These are phyloP conservation scores for Erodium trifolium DNA, from an alignment of 441 rosid species.

Conservation along the genomic window DNA sequence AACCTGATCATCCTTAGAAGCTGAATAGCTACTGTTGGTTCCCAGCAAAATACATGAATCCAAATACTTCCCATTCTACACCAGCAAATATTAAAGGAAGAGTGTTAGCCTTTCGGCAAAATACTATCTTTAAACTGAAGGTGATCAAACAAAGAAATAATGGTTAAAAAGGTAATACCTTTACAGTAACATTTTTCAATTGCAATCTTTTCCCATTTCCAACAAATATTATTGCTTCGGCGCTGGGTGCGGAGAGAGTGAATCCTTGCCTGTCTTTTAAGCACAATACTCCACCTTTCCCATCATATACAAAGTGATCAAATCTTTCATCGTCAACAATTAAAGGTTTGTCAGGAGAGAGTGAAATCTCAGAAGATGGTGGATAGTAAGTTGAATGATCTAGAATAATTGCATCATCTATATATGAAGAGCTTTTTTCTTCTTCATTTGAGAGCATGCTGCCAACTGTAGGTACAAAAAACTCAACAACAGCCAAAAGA, in stretches of 20 bases:
- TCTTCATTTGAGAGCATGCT: slow-evolving; percentile 62
- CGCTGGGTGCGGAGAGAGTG: slow-evolving; percentile 56
- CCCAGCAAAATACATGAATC: slow-evolving; percentile 88
- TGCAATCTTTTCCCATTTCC: slow-evolving; percentile 73
- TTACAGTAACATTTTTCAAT: slow-evolving; percentile 75
- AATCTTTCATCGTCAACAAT: slow-evolving; percentile 75
- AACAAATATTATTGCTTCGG: slow-evolving; percentile 66
- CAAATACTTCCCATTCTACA: slow-evolving; percentile 74
- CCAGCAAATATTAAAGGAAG: slow-evolving; percentile 12
- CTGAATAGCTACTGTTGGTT: slow-evolving; percentile 72
- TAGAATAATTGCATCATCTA: slow-evolving; percentile 53
- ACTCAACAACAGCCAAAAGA: slow-evolving; percentile 83
- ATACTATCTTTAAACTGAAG: slow-evolving; percentile 8
- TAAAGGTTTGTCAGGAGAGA: slow-evolving; percentile 78
- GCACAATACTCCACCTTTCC: slow-evolving; percentile 68
- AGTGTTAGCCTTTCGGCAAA: not conserved
- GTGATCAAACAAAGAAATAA: slow-evolving; percentile 13
- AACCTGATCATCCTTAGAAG: slow-evolving; percentile 60
- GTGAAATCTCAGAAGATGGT: slow-evolving; percentile 50
- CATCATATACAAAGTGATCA: slow-evolving; percentile 77
- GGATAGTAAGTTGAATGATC: slow-evolving; percentile 59
- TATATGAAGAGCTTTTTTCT: slow-evolving; percentile 39
- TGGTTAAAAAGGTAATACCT: slow-evolving; percentile 36
- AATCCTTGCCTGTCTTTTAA: slow-evolving; percentile 64
- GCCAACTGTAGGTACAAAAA: slow-evolving; percentile 80